A percentile compares a stretch with the other conserved stretches of the same genome.
phyloP scores from a whole-genome alignment of 495 filamentous ascomycete genomes.

The Entonaema liquescens region DNA sequence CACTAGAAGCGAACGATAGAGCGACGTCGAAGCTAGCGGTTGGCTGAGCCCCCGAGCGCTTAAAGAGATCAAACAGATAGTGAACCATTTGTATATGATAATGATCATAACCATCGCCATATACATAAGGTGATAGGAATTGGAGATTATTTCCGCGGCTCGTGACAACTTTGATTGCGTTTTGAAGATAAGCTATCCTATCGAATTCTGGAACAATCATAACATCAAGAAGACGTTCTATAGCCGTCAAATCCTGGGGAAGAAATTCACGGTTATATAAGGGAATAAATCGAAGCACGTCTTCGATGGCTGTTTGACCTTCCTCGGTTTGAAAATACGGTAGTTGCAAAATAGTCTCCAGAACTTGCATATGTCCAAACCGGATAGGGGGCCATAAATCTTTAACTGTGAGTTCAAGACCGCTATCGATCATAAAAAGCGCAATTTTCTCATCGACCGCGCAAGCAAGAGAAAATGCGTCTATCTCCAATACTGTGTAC shows the following conservation, averaged over 20 bases:
- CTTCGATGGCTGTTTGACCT: background rate
- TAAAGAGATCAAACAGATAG: background rate
- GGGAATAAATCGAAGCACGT: background rate
- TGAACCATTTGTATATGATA: background rate
- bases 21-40: background rate
- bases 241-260: background rate
- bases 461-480: constrained; percentile 5
- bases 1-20: background rate
- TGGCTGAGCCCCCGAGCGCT: background rate
- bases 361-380: background rate
- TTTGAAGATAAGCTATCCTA: background rate
- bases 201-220: background rate
- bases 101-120: too few relatives aligned
- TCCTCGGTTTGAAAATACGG: background rate
- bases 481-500: too few relatives aligned
- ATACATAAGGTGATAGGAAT: too few relatives aligned
- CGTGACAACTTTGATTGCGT: too few relatives aligned
- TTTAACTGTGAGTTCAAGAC: background rate
- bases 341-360: background rate
- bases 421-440: constrained; percentile 2
- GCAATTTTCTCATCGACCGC: constrained; percentile 2
- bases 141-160: too few relatives aligned
- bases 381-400: constrained; percentile 7
- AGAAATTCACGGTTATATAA: background rate
- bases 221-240: background rate